These are phyloP conservation scores for Ceratocystis harringtonii DNA, from an alignment of 2,329 filamentous ascomycete species.

Conservation along the genomic window DNA sequence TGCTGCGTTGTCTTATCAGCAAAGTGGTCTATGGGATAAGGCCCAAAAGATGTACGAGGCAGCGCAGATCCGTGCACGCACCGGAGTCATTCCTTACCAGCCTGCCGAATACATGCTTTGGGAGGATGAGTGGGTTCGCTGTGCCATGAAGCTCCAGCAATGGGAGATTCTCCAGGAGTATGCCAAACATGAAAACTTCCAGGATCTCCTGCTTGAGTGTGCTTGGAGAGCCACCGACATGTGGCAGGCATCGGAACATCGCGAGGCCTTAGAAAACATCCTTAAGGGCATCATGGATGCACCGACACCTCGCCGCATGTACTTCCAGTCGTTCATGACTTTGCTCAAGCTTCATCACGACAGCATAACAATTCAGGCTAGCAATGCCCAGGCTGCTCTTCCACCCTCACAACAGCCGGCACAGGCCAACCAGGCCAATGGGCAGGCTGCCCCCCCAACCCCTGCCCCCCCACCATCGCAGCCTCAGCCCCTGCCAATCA, in stretches of 20 bases:
- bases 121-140: conserved; percentile 98
- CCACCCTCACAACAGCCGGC: background rate
- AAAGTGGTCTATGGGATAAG: conserved; percentile 99
- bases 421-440: conserved; percentile 10
- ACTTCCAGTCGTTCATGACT: conserved; percentile 98
- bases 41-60: conserved; percentile 93
- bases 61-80: conserved; percentile 92
- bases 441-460: conserved; percentile 2
- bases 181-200: conserved; percentile 96
- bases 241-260: conserved; percentile 75
- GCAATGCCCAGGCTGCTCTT: conserved; percentile 57
- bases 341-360: conserved; percentile 67
- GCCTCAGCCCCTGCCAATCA: conserved; percentile 12
- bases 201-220: conserved; percentile 86
- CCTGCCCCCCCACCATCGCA: background rate
- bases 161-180: conserved; percentile 98
- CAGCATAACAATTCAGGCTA: conserved; percentile 9
- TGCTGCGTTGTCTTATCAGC: conserved; percentile 90
- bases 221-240: conserved; percentile 92
- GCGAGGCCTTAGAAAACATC: conserved; percentile 78
- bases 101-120: conserved; percentile 97
- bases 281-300: conserved; percentile 98
- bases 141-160: conserved; percentile 93
- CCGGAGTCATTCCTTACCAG: conserved; percentile 89
- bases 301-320: conserved; percentile 79